Conservation (phyloP, 179 eudicot genomes). For the Camellia oleifera region DNA sequence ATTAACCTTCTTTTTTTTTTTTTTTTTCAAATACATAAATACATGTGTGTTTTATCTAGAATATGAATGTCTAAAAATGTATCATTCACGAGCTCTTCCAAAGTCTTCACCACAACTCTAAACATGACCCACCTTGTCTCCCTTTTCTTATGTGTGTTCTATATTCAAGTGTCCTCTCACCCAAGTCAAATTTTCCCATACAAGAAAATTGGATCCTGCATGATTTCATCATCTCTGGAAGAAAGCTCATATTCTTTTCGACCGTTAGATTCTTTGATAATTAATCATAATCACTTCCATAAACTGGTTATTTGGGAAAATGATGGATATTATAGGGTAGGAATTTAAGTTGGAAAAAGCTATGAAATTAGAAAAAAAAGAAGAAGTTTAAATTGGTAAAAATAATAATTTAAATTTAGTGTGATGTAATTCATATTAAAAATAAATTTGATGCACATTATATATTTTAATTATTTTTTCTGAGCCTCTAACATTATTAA, state of each 20-base stretch:
- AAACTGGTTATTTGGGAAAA: neutral
- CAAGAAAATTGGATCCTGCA: slow-evolving; percentile 13
- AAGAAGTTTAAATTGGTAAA: no score
- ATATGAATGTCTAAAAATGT: neutral
- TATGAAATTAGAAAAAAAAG: no score
- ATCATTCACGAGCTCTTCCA: slow-evolving; percentile 39
- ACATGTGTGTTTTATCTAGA: neutral
- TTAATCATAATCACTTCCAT: slow-evolving; percentile 5
- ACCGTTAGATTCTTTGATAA: neutral
- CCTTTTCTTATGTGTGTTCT: slow-evolving; percentile 16
- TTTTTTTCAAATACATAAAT: neutral
- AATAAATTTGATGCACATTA: no score
- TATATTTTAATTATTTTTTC: no score
- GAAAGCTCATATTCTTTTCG: neutral
- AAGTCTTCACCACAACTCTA: slow-evolving; percentile 75
- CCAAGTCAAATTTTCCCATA: slow-evolving; percentile 21
- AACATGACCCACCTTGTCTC: slow-evolving; percentile 62
- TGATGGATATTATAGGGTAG: neutral
- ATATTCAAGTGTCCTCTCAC: slow-evolving; percentile 13
- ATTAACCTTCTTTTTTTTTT: no score
- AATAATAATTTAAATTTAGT: no score
- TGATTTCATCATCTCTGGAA: slow-evolving; percentile 11
- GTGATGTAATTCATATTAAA: no score
- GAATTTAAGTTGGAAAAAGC: neutral
- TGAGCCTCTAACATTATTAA: no score